Evolutionary conservation across 768 basidiomycete genomes (phyloP).

Genomic region (Mycena latifolia): DNA sequence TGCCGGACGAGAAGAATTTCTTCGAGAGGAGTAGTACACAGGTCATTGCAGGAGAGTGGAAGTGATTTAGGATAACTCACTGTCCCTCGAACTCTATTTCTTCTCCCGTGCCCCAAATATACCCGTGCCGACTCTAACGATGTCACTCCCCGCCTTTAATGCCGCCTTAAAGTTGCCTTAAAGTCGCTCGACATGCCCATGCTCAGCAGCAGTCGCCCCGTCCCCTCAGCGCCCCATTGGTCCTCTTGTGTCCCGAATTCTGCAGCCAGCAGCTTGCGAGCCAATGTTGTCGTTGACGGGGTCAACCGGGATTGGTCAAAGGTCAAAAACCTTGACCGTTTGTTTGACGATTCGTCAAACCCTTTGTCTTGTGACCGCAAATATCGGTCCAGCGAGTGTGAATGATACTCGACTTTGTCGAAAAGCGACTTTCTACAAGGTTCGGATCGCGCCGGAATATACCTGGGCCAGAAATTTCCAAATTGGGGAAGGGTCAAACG

Average conservation of each 20-base stretch:
- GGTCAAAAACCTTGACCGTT: too few species aligned
- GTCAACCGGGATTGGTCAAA: too few species aligned
- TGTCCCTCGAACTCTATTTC: constrained; percentile 54
- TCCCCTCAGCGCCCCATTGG: constrained; percentile 48
- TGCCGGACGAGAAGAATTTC: constrained; percentile 33
- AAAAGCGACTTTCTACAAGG: too few species aligned
- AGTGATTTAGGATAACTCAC: background rate
- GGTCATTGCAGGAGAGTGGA: constrained; percentile 23
- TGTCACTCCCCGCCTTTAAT: constrained; percentile 83
- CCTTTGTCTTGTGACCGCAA: too few species aligned
- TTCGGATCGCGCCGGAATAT: too few species aligned
- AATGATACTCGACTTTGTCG: too few species aligned
- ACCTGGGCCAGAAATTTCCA: too few species aligned
- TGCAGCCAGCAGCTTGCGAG: constrained; percentile 56
- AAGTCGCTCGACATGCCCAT: constrained; percentile 92
- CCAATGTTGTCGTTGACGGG: too few species aligned
- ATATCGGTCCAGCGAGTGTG: too few species aligned
- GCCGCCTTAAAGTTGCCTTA: too few species aligned
- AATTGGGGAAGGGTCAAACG: too few species aligned
- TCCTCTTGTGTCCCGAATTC: constrained; percentile 33
- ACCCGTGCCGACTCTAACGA: constrained; percentile 91
- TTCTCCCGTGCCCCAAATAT: constrained; percentile 85
- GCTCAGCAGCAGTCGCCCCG: constrained; percentile 58
- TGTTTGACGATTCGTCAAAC: too few species aligned
- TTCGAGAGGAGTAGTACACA: constrained; percentile 27